Percentiles rank a stretch among this genome's conserved stretches.
Conservation (phyloP, 768 basidiomycete genomes). For the Xanthoconium purpureum region DNA sequence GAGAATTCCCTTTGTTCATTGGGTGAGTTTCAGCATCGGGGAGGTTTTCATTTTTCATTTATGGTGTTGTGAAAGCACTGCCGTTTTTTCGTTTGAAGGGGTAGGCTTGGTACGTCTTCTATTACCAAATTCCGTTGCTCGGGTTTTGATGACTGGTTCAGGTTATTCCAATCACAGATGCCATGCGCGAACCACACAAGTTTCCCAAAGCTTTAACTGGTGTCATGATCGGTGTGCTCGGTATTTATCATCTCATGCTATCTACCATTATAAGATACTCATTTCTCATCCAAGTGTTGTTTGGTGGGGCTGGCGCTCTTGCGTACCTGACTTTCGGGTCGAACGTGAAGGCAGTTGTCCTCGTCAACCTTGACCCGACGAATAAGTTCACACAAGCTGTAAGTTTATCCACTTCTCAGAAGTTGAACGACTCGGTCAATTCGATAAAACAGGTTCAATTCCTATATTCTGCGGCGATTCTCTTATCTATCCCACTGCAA, state of each 20-base stretch:
- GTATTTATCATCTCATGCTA: slow-evolving; percentile 37
- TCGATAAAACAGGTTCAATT: slow-evolving; percentile 60
- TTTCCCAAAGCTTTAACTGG: slow-evolving; percentile 86
- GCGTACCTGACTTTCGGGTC: slow-evolving; percentile 88
- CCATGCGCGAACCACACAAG: slow-evolving; percentile 93
- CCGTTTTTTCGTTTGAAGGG: slow-evolving; percentile 98
- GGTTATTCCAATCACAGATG: slow-evolving; percentile 94
- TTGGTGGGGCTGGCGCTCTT: slow-evolving; percentile 83
- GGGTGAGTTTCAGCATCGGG: slow-evolving; percentile 51
- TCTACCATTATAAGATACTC: background rate
- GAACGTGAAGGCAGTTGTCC: slow-evolving; percentile 86
- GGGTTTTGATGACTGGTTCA: slow-evolving; percentile 26
- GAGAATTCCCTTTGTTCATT: slow-evolving; percentile 87
- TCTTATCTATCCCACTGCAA: slow-evolving; percentile 89
- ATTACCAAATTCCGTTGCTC: background rate
- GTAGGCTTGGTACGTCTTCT: slow-evolving; percentile 72
- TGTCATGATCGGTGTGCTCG: slow-evolving; percentile 83
- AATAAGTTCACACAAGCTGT: slow-evolving; percentile 88
- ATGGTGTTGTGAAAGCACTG: slow-evolving; percentile 56
- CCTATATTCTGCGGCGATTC: slow-evolving; percentile 88
- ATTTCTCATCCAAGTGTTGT: slow-evolving; percentile 52
- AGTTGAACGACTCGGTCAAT: background rate
- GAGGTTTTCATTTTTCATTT: background rate
- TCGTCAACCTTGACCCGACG: slow-evolving; percentile 85
- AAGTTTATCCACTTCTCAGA: slow-evolving; percentile 31